Evolutionary conservation across 2,329 filamentous ascomycete genomes (phyloP), one percentile per base, ranked within the genome.

Genomic region (Emmonsia crescens): DNA sequence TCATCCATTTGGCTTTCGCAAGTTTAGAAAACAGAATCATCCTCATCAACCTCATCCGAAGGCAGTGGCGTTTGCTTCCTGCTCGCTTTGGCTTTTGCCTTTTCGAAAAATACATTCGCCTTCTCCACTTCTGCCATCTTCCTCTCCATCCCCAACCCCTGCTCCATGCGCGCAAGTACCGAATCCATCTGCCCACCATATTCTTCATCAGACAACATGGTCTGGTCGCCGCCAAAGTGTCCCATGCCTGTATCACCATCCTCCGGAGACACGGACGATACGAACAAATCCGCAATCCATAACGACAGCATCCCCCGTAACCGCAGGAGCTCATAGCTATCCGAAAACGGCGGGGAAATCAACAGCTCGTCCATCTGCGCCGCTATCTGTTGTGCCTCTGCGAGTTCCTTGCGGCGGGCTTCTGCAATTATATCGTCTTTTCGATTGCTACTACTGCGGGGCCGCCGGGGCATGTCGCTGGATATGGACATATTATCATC

Each of bases 221-320:
- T 55, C 49, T 42, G 31, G 21, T 57, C 55, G 24, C 14, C 40
- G 19, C 31, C 59, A 40, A 60, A n/a, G 48, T 40, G 14, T n/a
- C 44, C 44, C 54, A 27, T 58, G 62, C 65, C 66, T 9, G 59
- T 55, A 51, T 68, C 67, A 12, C 63, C 59, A 52, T 69, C 62
- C 21, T 62, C 64, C 27, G 68, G 66, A 24, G 66, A 67, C 14
- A 76, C 60, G 5, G 72, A 75, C 2, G 70, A 73, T 8, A 76
- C 60, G 40, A 72, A 68, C 36, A 96, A 75, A 71, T 96, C 89
- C 6, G 82, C 87, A 19, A 90, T 78, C 80, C 89, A 96, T 19
- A 94, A 77, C 0, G 85, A 83, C 5, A 91, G 75, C 82, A 91
- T 89, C 9, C 83, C 91, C 59, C 89, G 81, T 29, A 96, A 76